Conservation (phyloP, 2,329 filamentous ascomycete genomes). For the Arthrobotrys conoides region DNA sequence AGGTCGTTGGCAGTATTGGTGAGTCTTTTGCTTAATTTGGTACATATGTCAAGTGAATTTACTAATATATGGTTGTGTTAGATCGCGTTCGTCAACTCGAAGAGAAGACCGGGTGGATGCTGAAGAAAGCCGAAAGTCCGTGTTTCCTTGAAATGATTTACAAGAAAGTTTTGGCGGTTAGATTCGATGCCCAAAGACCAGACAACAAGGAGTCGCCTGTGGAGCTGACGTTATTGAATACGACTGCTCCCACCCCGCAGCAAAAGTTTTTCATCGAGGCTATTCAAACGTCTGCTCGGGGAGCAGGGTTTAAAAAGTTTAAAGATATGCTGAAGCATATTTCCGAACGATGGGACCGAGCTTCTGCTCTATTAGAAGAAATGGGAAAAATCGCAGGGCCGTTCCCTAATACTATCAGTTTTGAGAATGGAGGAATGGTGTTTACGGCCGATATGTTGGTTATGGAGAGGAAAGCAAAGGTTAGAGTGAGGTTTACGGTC, state of each 20-base stretch:
- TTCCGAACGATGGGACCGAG: conserved; percentile 78
- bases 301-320: conserved; percentile 74
- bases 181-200: conserved; percentile 43
- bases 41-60: background rate
- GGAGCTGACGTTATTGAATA: conserved; percentile 34
- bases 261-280: conserved; percentile 49
- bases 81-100: conserved; percentile 53
- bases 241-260: conserved; percentile 21
- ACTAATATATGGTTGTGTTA: conserved; percentile 66
- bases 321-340: conserved; percentile 73
- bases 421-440: conserved; percentile 76
- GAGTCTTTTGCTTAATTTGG: conserved; percentile 74
- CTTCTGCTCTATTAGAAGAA: conserved; percentile 73
- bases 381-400: conserved; percentile 75
- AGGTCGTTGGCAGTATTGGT: conserved; percentile 74
- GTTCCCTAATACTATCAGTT: conserved; percentile 76
- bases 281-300: conserved; percentile 73
- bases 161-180: conserved; percentile 66
- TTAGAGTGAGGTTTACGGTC: conserved; percentile 73
- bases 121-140: conserved; percentile 68
- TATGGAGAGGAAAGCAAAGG: conserved; percentile 77
- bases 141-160: conserved; percentile 79
- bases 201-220: conserved; percentile 29
- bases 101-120: conserved; percentile 57
- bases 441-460: conserved; percentile 75